phyloP scores from a whole-genome alignment of 805 yeast species.

The Barnettozyma sp. region DNA sequence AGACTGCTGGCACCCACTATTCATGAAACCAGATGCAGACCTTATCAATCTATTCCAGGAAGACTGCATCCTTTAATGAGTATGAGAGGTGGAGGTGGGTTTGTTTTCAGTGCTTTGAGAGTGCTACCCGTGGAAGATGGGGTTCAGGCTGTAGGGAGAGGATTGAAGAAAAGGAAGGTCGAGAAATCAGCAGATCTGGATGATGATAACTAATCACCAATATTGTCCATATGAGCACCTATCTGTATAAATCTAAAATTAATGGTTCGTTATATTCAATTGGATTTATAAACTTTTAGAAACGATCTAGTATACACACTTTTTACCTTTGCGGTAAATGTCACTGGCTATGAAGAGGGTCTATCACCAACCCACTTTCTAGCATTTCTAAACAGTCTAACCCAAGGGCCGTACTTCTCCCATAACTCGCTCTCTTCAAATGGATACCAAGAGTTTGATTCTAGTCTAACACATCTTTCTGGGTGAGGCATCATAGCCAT shows the following conservation, averaged over 20 bases:
- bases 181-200: constrained; percentile 17
- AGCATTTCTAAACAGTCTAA: constrained; percentile 84
- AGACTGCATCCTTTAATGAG: constrained; percentile 95
- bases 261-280: no score
- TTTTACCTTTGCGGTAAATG: neutral
- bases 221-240: no score
- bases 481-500: constrained; percentile 99
- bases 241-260: no score
- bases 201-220: no score
- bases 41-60: constrained; percentile 90
- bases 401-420: constrained; percentile 93
- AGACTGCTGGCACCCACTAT: constrained; percentile 78
- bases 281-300: no score
- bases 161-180: constrained; percentile 28
- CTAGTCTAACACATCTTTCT: constrained; percentile 85
- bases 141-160: constrained; percentile 64
- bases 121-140: constrained; percentile 66
- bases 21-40: constrained; percentile 73
- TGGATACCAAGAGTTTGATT: constrained; percentile 90
- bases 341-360: neutral
- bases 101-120: constrained; percentile 65
- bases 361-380: constrained; percentile 77
- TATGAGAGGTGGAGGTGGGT: constrained; percentile 89
- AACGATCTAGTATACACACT: neutral
- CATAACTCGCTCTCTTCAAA: constrained; percentile 49